Percentiles rank a stretch among this genome's conserved stretches.
Conservation (phyloP, 2,329 filamentous ascomycete species). For the Dothidotthia symphoricarpi region DNA sequence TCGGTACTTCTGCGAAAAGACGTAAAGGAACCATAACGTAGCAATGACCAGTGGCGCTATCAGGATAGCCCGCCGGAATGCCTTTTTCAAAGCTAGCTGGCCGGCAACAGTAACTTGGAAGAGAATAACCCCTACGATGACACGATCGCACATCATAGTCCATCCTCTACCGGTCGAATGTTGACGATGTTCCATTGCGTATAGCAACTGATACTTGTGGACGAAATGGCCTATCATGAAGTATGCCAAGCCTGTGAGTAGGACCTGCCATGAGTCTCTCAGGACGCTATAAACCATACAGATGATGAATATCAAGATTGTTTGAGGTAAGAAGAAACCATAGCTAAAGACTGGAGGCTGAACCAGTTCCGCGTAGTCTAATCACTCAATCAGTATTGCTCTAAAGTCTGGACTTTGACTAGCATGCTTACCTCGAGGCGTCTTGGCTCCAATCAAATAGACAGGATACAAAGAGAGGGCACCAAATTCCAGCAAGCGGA, state of each 20-base stretch:
- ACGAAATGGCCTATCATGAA: constrained; percentile 81
- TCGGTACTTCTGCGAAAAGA: constrained; percentile 76
- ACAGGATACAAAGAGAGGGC: constrained; percentile 81
- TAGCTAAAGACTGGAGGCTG: constrained; percentile 89
- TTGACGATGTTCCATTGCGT: constrained; percentile 96
- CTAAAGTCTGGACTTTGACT: too few relatives aligned
- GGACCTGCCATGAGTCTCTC: constrained; percentile 73
- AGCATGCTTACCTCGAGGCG: constrained; percentile 63
- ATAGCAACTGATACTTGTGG: constrained; percentile 96
- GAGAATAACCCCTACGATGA: constrained; percentile 80
- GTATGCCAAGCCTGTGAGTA: constrained; percentile 79
- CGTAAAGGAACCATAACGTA: constrained; percentile 87
- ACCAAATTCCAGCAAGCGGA: constrained; percentile 86
- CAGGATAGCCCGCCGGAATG: constrained; percentile 69
- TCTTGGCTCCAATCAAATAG: constrained; percentile 73
- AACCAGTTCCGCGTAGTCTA: constrained; percentile 76
- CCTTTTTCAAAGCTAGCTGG: constrained; percentile 71
- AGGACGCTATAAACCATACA: constrained; percentile 93
- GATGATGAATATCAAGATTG: constrained; percentile 89
- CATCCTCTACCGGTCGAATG: constrained; percentile 91
- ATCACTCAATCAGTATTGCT: constrained; percentile 2
- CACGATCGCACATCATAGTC: constrained; percentile 93
- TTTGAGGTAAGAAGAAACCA: constrained; percentile 91
- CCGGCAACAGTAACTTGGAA: constrained; percentile 92
- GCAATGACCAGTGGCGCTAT: constrained; percentile 73